These are phyloP conservation scores for Talaromyces piceae DNA, from an alignment of 2,329 filamentous ascomycete genomes.

Conservation along the genomic window DNA sequence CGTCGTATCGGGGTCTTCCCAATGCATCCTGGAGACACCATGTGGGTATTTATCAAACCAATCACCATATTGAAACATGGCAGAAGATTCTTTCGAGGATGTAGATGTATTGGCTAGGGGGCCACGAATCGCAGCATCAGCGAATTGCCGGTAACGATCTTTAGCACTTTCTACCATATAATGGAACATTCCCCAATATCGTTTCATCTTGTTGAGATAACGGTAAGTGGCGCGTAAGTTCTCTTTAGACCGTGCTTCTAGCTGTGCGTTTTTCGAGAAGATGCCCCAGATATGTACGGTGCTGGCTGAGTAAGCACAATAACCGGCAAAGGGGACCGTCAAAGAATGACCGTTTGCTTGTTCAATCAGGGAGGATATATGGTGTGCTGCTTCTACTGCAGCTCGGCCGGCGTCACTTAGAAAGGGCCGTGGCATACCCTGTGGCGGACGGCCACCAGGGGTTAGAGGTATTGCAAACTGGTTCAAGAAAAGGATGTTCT, in stretches of 20 bases:
- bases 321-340: constrained; percentile 86
- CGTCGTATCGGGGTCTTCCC: constrained; percentile 63
- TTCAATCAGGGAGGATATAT: constrained; percentile 75
- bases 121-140: constrained; percentile 69
- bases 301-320: constrained; percentile 86
- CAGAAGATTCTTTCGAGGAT: constrained; percentile 38
- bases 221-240: constrained; percentile 83
- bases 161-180: constrained; percentile 92
- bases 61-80: constrained; percentile 90
- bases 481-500: constrained; percentile 84
- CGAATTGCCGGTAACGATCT: constrained; percentile 75
- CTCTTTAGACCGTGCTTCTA: constrained; percentile 71
- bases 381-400: constrained; percentile 75
- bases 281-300: constrained; percentile 92
- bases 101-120: constrained; percentile 28
- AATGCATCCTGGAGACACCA: constrained; percentile 77
- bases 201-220: constrained; percentile 90
- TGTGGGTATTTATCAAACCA: constrained; percentile 96
- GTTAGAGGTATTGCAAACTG: constrained; percentile 71
- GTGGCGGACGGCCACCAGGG: constrained; percentile 55
- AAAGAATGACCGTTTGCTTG: constrained; percentile 74
- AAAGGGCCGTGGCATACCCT: constrained; percentile 70
- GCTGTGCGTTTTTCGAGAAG: constrained; percentile 70
- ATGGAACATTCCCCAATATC: constrained; percentile 97
- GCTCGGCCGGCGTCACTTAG: constrained; percentile 65